phyloP scores from a whole-genome alignment of 805 yeast species.

The Myxozyma monticola region DNA sequence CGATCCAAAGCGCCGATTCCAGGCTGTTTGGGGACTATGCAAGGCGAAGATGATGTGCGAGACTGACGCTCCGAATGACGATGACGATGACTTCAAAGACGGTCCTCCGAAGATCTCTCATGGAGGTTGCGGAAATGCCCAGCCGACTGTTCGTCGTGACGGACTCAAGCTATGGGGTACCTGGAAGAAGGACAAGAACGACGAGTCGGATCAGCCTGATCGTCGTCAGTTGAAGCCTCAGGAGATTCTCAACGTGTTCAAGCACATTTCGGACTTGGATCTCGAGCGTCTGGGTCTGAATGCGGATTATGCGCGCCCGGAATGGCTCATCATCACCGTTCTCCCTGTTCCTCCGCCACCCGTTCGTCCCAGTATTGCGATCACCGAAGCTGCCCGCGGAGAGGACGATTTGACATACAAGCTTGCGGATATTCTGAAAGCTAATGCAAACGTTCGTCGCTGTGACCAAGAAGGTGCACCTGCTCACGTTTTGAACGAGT shows the following conservation, averaged over 20 bases:
- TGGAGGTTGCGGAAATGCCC: conserved; percentile 98
- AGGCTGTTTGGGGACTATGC: conserved; percentile 93
- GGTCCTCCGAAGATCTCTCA: conserved; percentile 54
- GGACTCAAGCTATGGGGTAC: conserved; percentile 96
- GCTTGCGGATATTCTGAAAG: conserved; percentile 93
- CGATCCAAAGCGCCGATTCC: conserved; percentile 94
- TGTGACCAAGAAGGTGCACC: conserved; percentile 99
- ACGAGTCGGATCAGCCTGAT: conserved; percentile 88
- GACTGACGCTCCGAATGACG: conserved; percentile 66
- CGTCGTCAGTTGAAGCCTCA: conserved; percentile 83
- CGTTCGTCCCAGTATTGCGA: conserved; percentile 97
- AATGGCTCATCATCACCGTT: conserved; percentile 97
- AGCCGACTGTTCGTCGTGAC: conserved; percentile 93
- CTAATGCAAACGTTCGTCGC: conserved; percentile 95
- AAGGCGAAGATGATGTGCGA: conserved; percentile 89
- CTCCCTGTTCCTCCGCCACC: conserved; percentile 99
- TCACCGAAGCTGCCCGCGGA: conserved; percentile 96
- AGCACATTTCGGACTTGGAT: conserved; percentile 85
- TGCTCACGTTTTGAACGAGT: conserved; percentile 95
- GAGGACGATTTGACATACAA: conserved; percentile 99
- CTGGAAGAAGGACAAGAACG: conserved; percentile 89
- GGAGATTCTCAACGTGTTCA: conserved; percentile 87
- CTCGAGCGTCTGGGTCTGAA: conserved; percentile 81
- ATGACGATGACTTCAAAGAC: conserved; percentile 50
- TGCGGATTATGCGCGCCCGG: conserved; percentile 97